A percentile compares a stretch with the other conserved stretches of the same genome.
Evolutionary conservation across 164 flowering plant genomes (phyloP).

Genomic region (Dillenia turbinata): DNA sequence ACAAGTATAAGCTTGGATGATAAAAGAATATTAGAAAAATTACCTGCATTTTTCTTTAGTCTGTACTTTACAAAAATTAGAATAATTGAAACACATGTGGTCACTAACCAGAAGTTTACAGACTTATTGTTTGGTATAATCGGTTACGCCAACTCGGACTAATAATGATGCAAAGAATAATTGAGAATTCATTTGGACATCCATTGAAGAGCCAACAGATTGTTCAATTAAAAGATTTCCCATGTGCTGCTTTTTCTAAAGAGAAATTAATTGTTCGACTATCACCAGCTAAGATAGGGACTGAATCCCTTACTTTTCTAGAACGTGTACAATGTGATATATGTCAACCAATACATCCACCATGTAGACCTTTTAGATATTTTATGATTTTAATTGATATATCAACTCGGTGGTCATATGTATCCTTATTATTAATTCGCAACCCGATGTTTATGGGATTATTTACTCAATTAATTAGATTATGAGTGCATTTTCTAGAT

Average conservation of each 20-base stretch:
- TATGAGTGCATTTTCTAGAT: background rate
- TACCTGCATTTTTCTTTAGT: too few relatives aligned
- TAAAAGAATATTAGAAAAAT: too few relatives aligned
- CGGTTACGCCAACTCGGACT: background rate
- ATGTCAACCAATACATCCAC: conserved; percentile 3
- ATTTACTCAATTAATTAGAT: too few relatives aligned
- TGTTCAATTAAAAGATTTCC: too few relatives aligned
- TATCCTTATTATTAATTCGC: background rate
- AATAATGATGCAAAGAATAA: background rate
- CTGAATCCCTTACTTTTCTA: conserved; percentile 1
- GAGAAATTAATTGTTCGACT: conserved; percentile 1
- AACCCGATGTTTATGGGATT: background rate
- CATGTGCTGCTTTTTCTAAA: background rate
- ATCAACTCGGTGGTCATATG: conserved; percentile 3
- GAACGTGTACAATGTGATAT: conserved; percentile 8
- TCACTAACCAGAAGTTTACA: too few relatives aligned
- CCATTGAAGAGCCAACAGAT: background rate
- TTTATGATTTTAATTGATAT: background rate
- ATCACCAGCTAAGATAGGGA: background rate
- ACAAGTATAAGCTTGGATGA: too few relatives aligned
- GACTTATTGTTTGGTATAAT: background rate
- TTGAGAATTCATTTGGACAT: background rate
- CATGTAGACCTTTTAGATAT: conserved; percentile 1
- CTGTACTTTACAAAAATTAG: too few relatives aligned
- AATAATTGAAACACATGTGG: too few relatives aligned